Evolutionary conservation across 345 rosid species (phyloP), one percentile per base, ranked within the genome.

Genomic region (Leavenworthia alabamica): DNA sequence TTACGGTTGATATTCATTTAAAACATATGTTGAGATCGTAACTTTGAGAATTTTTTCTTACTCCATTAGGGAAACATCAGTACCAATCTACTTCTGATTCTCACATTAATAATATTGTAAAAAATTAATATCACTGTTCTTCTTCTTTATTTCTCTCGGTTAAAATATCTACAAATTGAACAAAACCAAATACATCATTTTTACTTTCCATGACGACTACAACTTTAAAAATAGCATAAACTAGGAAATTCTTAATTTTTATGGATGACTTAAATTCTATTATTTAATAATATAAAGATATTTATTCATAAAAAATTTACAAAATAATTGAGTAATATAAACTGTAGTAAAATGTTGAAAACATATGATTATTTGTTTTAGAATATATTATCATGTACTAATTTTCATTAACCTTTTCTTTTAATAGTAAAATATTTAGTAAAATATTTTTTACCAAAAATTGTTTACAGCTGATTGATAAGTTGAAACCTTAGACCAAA

Each of bases 21-120:
- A 41, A 49, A 11, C 5, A 26, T 66, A 36, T 20, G 8, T 53
- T 44, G 68, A 70, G 63, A 70, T 45, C 46, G 32, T 36, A 44
- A 54, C 53, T 42, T 23, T 29, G 48, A 55, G 42, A 33, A n/a
- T 36, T 60, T 52, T 55, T 70, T 62, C 68, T 70, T 70, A 62
- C 69, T 70, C 74, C 51, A 62, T 70, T 55, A 54, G 74, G 74
- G 74, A 62, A 62, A 62, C 74, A 62, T 62, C 58, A 62, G 58
- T 22, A 46, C 69, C 74, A 70, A 62, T 62, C 74, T 70, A 70
- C n/a, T n/a, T n/a, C 22, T 20, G 22, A 20, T 20, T 20, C 22
- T 20, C 22, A 1, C 22, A 20, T 2, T 2, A 20, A 1, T 20
- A 20, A 20, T 20, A 20, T 2, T 20, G 22, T 20, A 20, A 20